Evolutionary conservation across 768 basidiomycete genomes (phyloP), one percentile per base, ranked within the genome.

Genomic region (Lactarius trivialis): DNA sequence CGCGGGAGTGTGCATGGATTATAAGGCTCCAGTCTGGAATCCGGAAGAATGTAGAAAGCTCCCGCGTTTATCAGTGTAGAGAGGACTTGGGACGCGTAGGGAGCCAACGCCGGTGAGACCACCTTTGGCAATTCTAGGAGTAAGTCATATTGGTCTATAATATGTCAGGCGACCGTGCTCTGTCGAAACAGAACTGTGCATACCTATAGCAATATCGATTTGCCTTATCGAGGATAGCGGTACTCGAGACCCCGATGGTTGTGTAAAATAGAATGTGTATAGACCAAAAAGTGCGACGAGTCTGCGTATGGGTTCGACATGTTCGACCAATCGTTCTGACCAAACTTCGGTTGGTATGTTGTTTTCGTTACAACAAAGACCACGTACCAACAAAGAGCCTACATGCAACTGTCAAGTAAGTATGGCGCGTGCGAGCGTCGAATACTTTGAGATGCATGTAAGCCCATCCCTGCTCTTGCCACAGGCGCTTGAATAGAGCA

Each of bases 401-500:
- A 57, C 80, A 73, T 2, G 83, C 81, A 11, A 83, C 77, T 36
- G 76, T 76, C 32, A 92, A 72, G 71, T 90, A 89, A 0, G 76
- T 71, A 51, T 86, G 82, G 39, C 91, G 81, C 24, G 86, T 76
- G 54, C 86, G 79, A 48, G 78, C 73, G 68, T 93, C 89, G 61
- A 88, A 82, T 4, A 86, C 83, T 70, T 81, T 85, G 75, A 93
- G 81, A 69, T 91, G 89, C 49, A 90, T 72, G 82, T 83, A 89
- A 34, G 77, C 74, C 91, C 91, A 93, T 24, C 88, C 86, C 63
- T 81, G 78, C 6, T 75, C 73, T 12, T 70, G 71, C 91, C 91
- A 93, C 21, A 89, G 68, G 1, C 70, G 67, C 72, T 88, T 91
- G 82, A 92, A 93, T 21, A 85, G 75, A 3, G 76, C 67, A 71